phyloP scores from a whole-genome alignment of 2,329 filamentous ascomycete species.

The Penicillium brevicompactum region DNA sequence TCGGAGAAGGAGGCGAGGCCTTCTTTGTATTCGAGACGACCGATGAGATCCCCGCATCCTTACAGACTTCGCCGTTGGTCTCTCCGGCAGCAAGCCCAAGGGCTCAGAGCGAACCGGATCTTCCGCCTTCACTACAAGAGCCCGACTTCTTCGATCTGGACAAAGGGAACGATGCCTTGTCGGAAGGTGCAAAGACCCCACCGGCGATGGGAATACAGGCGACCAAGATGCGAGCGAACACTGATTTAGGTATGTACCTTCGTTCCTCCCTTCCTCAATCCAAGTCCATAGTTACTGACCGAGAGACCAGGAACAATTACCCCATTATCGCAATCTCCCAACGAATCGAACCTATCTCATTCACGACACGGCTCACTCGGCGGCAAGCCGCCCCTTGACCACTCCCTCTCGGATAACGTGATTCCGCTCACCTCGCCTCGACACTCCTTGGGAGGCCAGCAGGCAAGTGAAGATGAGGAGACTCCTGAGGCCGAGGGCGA shows the following conservation, averaged over 20 bases:
- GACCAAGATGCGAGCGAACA: slow-evolving; percentile 43
- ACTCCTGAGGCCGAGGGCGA: slow-evolving; percentile 16
- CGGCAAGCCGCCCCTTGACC: slow-evolving; percentile 46
- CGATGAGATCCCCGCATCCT: slow-evolving; percentile 83
- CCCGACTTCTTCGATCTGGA: slow-evolving; percentile 55
- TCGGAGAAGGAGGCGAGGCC: slow-evolving; percentile 94
- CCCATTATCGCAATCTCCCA: slow-evolving; percentile 44
- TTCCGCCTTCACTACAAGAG: slow-evolving; percentile 46
- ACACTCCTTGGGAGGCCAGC: slow-evolving; percentile 10
- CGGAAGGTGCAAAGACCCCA: slow-evolving; percentile 27
- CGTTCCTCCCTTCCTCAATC: background rate
- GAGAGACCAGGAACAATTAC: slow-evolving; percentile 36
- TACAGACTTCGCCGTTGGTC: slow-evolving; percentile 92
- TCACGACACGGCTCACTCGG: slow-evolving; percentile 32
- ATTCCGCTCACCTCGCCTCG: slow-evolving; percentile 47
- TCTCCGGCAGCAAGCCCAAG: slow-evolving; percentile 84
- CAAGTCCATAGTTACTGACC: background rate
- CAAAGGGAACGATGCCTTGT: slow-evolving; percentile 22
- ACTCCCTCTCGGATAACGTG: slow-evolving; percentile 58
- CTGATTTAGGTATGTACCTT: slow-evolving; percentile 45
- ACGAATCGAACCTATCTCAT: slow-evolving; percentile 30
- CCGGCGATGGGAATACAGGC: slow-evolving; percentile 31
- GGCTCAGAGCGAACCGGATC: slow-evolving; percentile 33
- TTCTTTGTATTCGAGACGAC: slow-evolving; percentile 99
- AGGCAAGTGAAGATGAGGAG: slow-evolving; percentile 14